Percentiles rank a stretch among this genome's conserved stretches.
Conservation (phyloP, 2,329 filamentous ascomycete genomes). For the Mycosphaerelloides madeirae region DNA sequence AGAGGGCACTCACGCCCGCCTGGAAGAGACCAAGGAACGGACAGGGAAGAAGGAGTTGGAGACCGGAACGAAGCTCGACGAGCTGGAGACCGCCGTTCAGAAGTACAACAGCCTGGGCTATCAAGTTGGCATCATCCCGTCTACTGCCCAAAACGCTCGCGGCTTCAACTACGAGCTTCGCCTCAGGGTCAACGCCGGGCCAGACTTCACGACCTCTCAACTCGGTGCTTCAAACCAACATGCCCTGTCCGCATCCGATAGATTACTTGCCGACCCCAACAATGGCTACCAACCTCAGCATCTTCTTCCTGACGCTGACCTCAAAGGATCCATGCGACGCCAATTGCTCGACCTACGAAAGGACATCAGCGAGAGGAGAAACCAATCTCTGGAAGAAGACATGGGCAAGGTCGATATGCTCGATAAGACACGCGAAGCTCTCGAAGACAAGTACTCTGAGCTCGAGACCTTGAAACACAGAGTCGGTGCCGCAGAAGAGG, state of each 20-base stretch:
- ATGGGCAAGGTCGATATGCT: conserved; percentile 92
- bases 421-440: conserved; percentile 91
- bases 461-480: conserved; percentile 88
- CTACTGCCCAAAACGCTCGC: conserved; percentile 78
- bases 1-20: conserved; percentile 66
- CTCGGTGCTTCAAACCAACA: conserved; percentile 42
- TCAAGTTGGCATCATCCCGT: conserved; percentile 83
- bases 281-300: conserved; percentile 88
- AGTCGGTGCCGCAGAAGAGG: conserved; percentile 81
- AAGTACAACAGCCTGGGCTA: conserved; percentile 92
- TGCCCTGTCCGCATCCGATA: conserved; percentile 52
- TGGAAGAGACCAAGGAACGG: conserved; percentile 80
- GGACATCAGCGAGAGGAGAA: conserved; percentile 85
- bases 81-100: conserved; percentile 85
- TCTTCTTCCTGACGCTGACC: conserved; percentile 81
- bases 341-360: conserved; percentile 75
- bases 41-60: conserved; percentile 85
- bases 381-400: conserved; percentile 77
- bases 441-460: conserved; percentile 90
- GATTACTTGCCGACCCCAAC: conserved; percentile 73
- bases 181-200: conserved; percentile 71
- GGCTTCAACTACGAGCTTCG: conserved; percentile 79
- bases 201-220: conserved; percentile 62
- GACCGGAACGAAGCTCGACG: conserved; percentile 78
- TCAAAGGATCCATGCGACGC: conserved; percentile 71